Evolutionary conservation across 2,329 filamentous ascomycete species (phyloP), one percentile per base, ranked within the genome.

Genomic region (Epichloe bromicola): DNA sequence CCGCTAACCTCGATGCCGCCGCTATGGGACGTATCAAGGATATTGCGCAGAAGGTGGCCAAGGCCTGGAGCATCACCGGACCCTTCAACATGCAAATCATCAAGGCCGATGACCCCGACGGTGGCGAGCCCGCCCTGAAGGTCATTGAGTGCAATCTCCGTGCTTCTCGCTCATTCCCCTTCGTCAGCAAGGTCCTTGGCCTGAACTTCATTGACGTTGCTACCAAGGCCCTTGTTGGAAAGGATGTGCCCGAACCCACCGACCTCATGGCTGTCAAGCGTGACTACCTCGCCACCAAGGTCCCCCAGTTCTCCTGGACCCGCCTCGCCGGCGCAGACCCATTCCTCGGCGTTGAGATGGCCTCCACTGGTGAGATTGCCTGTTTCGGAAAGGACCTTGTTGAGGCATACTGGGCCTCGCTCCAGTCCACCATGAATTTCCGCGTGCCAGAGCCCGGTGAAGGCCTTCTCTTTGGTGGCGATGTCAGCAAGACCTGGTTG

Each of bases 1-100:
- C 93, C 4, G 82, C 75, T 56, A 85, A 79, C 65, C 81, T 97
- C 23, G 86, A 95, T 57, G 74, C 85, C 59, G 71, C 70, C 52
- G 86, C 85, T 58, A 86, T 95, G 79, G 80, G 79, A 57, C 88
- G 93, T 54, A 80, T 95, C 64, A 97, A 96, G 81, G 88, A 88
- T 60, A 97, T 98, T 60, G 91, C 93, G 15, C 71, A 90, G 69
- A 97, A 95, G 79, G 90, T 98, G 49, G 93, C 93, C 58, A 86
- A 93, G 71, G 93, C 93, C 46, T 96, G 91, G 88, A 89, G 79
- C 64, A 97, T 97, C 68, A 97, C 89, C 19, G 93, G 93, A 51
- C 93, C 93, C 53, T 98, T 97, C 82, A 98, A 98, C 79, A 97
- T 98, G 91, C 93, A 98, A 67, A 95, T 98, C 70, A 97, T 98